A percentile compares a stretch with the other conserved stretches of the same genome.
Conservation (phyloP, 202 grass and related monocot genomes). For the Elaeis oleifera region DNA sequence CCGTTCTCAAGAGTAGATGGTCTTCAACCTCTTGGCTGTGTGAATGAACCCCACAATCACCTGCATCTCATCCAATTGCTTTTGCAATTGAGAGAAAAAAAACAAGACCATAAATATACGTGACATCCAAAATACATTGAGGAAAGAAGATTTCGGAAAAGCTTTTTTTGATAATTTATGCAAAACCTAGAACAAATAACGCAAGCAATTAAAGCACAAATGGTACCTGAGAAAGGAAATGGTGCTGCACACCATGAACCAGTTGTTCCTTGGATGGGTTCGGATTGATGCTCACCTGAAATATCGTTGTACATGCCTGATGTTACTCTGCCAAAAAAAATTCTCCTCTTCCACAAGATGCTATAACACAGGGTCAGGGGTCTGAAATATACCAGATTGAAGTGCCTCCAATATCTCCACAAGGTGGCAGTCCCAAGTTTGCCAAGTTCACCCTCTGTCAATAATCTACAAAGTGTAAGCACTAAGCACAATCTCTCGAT, state of each 20-base stretch:
- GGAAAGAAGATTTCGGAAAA: too few species aligned
- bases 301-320: not conserved
- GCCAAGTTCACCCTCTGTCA: constrained; percentile 39
- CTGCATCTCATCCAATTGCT: constrained; percentile 91
- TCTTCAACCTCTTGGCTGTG: constrained; percentile 64
- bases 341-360: too few species aligned
- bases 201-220: not conserved
- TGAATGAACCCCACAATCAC: constrained; percentile 74
- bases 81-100: constrained; percentile 19
- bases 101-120: not conserved
- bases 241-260: constrained; percentile 30
- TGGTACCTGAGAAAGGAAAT: constrained; percentile 41
- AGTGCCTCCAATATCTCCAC: constrained; percentile 49
- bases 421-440: constrained; percentile 32
- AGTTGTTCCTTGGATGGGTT: constrained; percentile 39
- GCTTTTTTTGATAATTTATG: too few species aligned
- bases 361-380: not conserved
- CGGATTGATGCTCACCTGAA: constrained; percentile 27
- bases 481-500: constrained; percentile 5
- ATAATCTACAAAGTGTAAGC: constrained; percentile 9
- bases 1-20: constrained; percentile 28
- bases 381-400: constrained; percentile 31
- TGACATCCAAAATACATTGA: too few species aligned
- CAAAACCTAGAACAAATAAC: not conserved
- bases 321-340: not conserved